Conservation (phyloP, 257 asterid species). For the Penstemon eatonii region DNA sequence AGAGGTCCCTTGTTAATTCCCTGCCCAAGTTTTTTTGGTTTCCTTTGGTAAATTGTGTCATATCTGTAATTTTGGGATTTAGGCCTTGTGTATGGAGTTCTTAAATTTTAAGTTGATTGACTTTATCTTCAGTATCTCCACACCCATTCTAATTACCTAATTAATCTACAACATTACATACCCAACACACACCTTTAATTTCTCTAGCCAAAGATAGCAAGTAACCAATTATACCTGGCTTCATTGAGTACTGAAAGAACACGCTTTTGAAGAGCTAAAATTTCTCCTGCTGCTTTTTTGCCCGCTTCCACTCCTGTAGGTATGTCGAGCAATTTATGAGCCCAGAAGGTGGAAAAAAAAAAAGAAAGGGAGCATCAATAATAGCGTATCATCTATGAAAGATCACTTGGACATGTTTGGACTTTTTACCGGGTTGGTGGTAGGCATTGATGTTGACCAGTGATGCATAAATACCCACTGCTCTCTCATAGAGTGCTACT, state of each 20-base stretch:
- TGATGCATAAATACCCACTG: conserved; percentile 95
- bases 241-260: conserved; percentile 88
- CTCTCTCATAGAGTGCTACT: conserved; percentile 93
- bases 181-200: conserved; percentile 6
- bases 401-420: background rate
- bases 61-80: background rate
- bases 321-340: conserved; percentile 20
- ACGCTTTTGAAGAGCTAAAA: conserved; percentile 97
- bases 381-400: background rate
- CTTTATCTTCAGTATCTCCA: too few relatives aligned
- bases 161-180: background rate
- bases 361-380: conserved; percentile 1
- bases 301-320: conserved; percentile 97
- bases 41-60: background rate
- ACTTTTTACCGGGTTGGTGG: conserved; percentile 90
- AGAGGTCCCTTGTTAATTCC: too few relatives aligned
- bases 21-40: background rate
- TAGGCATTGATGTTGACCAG: conserved; percentile 93
- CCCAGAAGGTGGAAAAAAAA: conserved; percentile 1
- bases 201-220: conserved; percentile 9
- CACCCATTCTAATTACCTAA: background rate
- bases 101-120: too few relatives aligned
- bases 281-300: conserved; percentile 96
- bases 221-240: conserved; percentile 65
- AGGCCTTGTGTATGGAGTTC: too few relatives aligned